Base-by-base conservation (phyloP, 202 grass and related monocot species). In the Panicum virgatum region DNA sequence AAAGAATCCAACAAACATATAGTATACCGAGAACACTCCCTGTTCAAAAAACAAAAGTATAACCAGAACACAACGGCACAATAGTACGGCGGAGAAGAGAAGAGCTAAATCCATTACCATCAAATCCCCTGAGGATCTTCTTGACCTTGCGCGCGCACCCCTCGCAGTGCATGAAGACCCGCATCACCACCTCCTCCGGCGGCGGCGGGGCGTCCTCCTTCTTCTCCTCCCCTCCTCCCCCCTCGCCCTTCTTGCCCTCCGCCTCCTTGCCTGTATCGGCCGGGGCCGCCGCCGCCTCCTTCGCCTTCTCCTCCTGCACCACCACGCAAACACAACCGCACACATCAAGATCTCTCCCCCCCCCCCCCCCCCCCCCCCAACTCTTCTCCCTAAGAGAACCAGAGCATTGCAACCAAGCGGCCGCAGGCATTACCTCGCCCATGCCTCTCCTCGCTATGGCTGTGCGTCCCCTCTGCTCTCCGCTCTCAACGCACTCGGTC, bases 141-240 rank as follows among this genome's bases (percentile, higher is more conserved):
- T 81, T 81, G 79, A 95, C 92, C 66, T 95, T 95, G 82, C 90
- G 86, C 23, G 92, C 89, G 36, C 92, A 95, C 1, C 87, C 92
- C 84, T 90, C 82, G 76, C 92, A 95, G 82, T 95, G 90, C 93
- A 92, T 92, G 79, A 82, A 88, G 39, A 96, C 90, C 65, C 76
- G 72, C 85, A 96, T 81, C 43, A 90, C 93, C 75, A 95, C 76
- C 84, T 88, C 86, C 59, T 92, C 90, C 56, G 87, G 76, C 53
- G 76, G 87, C 16, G 74, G 77, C n/a, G n/a, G 22, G 38, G 30
- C 73, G 37, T 83, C 79, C 46, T 30, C 42, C 78, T 85, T 62
- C 73, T 85, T 57, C 70, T 30, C 78, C 68, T 42, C 82, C n/a
- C 37, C 65, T 58, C 37, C 78, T 22, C 18, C 78, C 14, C 16